A percentile compares a stretch with the other conserved stretches of the same genome.
Evolutionary conservation across 2,329 filamentous ascomycete species (phyloP).

Genomic region (Claviceps purpurea): DNA sequence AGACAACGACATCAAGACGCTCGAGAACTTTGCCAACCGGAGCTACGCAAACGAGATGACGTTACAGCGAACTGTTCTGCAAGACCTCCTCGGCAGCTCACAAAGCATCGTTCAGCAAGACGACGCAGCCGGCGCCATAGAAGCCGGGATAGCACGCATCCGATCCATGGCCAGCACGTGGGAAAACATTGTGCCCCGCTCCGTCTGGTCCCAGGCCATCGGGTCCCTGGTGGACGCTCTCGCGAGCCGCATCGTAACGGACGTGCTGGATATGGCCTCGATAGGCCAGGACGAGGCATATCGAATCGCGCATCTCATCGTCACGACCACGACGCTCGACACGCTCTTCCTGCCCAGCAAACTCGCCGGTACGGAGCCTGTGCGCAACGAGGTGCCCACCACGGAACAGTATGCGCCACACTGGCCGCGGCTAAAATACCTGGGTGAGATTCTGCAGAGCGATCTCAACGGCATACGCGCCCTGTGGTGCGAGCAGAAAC

Average conservation of each 20-base stretch:
- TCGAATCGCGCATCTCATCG: constrained; percentile 45
- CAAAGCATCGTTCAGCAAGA: constrained; percentile 48
- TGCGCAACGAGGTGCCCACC: constrained; percentile 31
- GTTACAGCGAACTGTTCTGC: constrained; percentile 46
- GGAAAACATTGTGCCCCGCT: constrained; percentile 44
- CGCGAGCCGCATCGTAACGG: constrained; percentile 43
- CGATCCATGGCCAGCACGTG: constrained; percentile 41
- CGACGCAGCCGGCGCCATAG: constrained; percentile 37
- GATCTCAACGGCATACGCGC: constrained; percentile 50
- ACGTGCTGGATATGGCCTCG: constrained; percentile 47
- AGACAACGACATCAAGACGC: constrained; percentile 44
- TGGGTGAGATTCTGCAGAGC: constrained; percentile 52
- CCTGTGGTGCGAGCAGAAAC: constrained; percentile 52
- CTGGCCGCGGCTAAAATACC: constrained; percentile 51
- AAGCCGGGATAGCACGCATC: constrained; percentile 39
- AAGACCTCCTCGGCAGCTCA: constrained; percentile 45
- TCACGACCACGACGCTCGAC: constrained; percentile 43
- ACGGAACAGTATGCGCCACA: constrained; percentile 47
- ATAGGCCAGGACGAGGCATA: constrained; percentile 53
- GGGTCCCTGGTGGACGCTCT: constrained; percentile 46
- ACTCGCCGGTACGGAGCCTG: constrained; percentile 12
- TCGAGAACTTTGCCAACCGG: constrained; percentile 47
- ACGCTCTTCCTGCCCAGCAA: constrained; percentile 42
- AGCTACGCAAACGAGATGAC: constrained; percentile 49
- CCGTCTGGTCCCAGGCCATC: constrained; percentile 49